These are phyloP conservation scores for Apiospora marii DNA, from an alignment of 2,329 filamentous ascomycete species.

Conservation along the genomic window DNA sequence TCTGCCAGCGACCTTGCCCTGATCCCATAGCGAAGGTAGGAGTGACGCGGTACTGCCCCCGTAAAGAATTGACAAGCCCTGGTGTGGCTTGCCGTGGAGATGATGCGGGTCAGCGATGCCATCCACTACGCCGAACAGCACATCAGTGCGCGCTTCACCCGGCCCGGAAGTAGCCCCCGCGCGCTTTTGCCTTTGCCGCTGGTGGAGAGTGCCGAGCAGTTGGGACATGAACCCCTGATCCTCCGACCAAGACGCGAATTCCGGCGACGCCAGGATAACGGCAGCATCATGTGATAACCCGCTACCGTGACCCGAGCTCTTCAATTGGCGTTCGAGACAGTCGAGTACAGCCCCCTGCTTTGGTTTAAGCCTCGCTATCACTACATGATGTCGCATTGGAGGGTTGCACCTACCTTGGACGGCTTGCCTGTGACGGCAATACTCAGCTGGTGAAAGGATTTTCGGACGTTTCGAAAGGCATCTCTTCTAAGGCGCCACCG, in stretches of 20 bases:
- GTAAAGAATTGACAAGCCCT: constrained; percentile 62
- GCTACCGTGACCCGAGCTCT: not conserved
- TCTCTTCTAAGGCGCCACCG: not conserved
- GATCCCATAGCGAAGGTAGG: constrained; percentile 56
- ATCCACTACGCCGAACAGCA: constrained; percentile 65
- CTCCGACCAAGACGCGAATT: constrained; percentile 57
- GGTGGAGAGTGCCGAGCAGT: constrained; percentile 39
- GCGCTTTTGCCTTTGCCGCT: no score
- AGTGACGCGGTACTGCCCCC: constrained; percentile 46
- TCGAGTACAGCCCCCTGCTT: constrained; percentile 7
- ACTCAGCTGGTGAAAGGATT: constrained; percentile 19
- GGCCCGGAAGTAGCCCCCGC: not conserved
- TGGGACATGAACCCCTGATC: constrained; percentile 51
- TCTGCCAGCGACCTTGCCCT: constrained; percentile 32
- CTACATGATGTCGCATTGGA: no score
- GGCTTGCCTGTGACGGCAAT: constrained; percentile 21
- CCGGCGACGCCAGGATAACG: constrained; percentile 58
- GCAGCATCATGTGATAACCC: constrained; percentile 34
- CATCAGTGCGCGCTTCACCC: constrained; percentile 42
- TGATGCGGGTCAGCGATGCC: constrained; percentile 51
- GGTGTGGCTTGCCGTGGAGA: constrained; percentile 40
- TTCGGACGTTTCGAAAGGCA: not conserved
- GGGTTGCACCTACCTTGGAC: constrained; percentile 23
- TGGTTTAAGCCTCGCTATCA: not conserved
- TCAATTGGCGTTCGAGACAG: not conserved